phyloP scores from a whole-genome alignment of 495 filamentous ascomycete species.

The Podospora conica region DNA sequence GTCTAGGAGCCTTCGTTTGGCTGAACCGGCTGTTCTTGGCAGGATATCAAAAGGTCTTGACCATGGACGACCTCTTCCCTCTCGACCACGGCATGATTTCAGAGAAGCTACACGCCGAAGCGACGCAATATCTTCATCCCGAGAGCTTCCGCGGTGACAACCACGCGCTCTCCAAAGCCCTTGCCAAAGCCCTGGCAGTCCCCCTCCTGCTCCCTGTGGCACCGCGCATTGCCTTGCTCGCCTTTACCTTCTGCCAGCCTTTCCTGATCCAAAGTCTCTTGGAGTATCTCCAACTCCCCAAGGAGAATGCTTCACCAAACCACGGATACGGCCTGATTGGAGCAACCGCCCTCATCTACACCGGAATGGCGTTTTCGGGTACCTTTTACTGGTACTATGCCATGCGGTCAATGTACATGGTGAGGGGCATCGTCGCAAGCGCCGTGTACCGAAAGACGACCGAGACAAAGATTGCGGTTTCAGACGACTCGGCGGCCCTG shows the following conservation, averaged over 20 bases:
- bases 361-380: conserved; percentile 31
- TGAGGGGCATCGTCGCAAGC: conserved; percentile 50
- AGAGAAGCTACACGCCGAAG: conserved; percentile 9
- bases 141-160: conserved; percentile 6
- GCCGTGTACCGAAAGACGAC: conserved; percentile 48
- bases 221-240: conserved; percentile 26
- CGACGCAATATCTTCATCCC: conserved; percentile 6
- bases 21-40: conserved; percentile 19
- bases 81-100: conserved; percentile 29
- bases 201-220: conserved; percentile 28
- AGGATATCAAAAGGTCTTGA: conserved; percentile 17
- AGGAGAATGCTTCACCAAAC: conserved; percentile 33
- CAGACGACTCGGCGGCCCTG: conserved; percentile 48
- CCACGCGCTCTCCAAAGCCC: conserved; percentile 16
- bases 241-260: conserved; percentile 58
- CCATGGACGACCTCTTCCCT: conserved; percentile 18
- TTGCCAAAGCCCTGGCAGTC: conserved; percentile 17
- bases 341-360: conserved; percentile 25
- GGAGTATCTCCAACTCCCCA: conserved; percentile 38
- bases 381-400: conserved; percentile 53
- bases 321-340: conserved; percentile 37
- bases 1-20: conserved; percentile 21
- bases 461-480: conserved; percentile 37
- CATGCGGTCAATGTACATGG: conserved; percentile 54
- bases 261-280: conserved; percentile 54